Evolutionary conservation across 2,329 filamentous ascomycete genomes (phyloP).

Genomic region (Botryosphaeria dothidea): DNA sequence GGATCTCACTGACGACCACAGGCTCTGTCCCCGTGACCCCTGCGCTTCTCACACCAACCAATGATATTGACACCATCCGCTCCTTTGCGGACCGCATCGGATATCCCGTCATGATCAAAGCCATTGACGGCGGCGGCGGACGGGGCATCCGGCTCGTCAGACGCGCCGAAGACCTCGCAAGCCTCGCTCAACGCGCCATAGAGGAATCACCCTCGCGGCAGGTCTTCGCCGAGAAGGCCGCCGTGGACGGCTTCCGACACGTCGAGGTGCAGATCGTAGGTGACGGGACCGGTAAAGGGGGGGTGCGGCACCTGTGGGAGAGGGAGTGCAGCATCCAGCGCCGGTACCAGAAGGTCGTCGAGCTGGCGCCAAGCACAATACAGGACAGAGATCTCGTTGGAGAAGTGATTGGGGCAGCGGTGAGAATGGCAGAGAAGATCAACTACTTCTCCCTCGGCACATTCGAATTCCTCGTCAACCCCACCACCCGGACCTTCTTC

Average conservation of each 20-base stretch:
- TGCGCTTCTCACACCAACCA: conserved; percentile 49
- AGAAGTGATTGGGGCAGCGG: conserved; percentile 54
- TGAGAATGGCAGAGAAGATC: conserved; percentile 55
- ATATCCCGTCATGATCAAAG: conserved; percentile 63
- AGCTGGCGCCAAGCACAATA: conserved; percentile 57
- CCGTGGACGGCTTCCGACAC: conserved; percentile 60
- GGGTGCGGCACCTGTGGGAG: conserved; percentile 59
- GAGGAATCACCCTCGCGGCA: conserved; percentile 60
- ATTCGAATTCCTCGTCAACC: conserved; percentile 64
- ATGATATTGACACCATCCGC: conserved; percentile 43
- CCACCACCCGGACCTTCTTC: conserved; percentile 51
- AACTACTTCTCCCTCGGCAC: conserved; percentile 62
- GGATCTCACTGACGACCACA: not conserved
- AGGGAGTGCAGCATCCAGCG: conserved; percentile 63
- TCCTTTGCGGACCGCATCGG: conserved; percentile 60
- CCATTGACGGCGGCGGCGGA: conserved; percentile 65
- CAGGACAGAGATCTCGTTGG: conserved; percentile 48
- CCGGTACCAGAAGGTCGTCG: conserved; percentile 63
- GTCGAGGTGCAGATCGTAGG: conserved; percentile 64
- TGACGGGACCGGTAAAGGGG: conserved; percentile 53
- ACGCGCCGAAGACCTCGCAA: conserved; percentile 41
- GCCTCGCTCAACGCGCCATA: conserved; percentile 43
- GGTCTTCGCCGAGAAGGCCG: conserved; percentile 65
- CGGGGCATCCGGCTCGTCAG: conserved; percentile 59
- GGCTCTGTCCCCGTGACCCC: conserved; percentile 54